phyloP scores from a whole-genome alignment of 495 filamentous ascomycete species.

The Immersiella caudata region DNA sequence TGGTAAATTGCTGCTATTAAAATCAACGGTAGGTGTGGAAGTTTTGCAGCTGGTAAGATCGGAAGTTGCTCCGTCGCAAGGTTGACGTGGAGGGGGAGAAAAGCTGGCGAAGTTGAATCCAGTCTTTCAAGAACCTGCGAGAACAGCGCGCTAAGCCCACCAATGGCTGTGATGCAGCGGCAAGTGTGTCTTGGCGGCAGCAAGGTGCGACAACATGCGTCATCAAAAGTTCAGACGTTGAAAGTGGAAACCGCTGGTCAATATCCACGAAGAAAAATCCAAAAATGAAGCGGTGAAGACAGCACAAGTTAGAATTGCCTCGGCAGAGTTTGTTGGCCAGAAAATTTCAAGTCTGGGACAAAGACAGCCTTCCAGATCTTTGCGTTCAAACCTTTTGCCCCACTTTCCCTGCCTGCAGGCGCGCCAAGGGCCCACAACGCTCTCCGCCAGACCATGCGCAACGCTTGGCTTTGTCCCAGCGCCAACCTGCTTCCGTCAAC shows the following conservation, averaged over 20 bases:
- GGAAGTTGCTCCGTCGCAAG: not conserved
- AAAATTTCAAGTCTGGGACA: too few species aligned
- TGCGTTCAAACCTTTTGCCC: not conserved
- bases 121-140: constrained; percentile 8
- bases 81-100: not conserved
- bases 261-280: not conserved
- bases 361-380: not conserved
- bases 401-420: not conserved
- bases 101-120: not conserved
- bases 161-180: not conserved
- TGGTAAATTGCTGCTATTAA: not conserved
- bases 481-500: constrained; percentile 16
- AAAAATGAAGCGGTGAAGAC: not conserved
- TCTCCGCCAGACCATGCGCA: not conserved
- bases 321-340: too few species aligned
- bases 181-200: not conserved
- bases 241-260: too few species aligned
- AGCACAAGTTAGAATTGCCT: too few species aligned
- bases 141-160: constrained; percentile 9
- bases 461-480: constrained; percentile 17
- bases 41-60: not conserved
- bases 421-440: not conserved
- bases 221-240: constrained; percentile 11
- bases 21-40: not conserved
- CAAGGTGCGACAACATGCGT: not conserved